These are phyloP conservation scores for Colletotrichum abscissum DNA, from an alignment of 2,329 filamentous ascomycete genomes.

Conservation along the genomic window DNA sequence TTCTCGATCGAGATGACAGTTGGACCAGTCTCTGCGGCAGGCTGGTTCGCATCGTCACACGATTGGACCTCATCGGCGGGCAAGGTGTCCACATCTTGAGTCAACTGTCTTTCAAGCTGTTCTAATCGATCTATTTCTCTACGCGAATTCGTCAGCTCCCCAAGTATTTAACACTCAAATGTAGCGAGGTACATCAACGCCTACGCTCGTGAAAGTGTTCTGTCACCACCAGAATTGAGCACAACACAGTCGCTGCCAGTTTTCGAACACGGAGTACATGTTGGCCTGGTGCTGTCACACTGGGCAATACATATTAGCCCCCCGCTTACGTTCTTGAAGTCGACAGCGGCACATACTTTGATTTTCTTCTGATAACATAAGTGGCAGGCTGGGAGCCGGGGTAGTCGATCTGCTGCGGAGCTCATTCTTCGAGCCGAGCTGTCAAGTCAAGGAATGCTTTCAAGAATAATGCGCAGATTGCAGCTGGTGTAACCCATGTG, in stretches of 20 bases:
- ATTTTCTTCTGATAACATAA: slow-evolving; percentile 34
- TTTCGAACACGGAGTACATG: slow-evolving; percentile 42
- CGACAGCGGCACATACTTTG: slow-evolving; percentile 9
- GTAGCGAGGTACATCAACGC: too few species aligned
- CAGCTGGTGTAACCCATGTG: neutral
- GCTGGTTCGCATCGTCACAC: too few species aligned
- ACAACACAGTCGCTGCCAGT: slow-evolving; percentile 42
- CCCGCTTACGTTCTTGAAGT: neutral
- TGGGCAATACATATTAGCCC: neutral
- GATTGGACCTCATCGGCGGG: too few species aligned
- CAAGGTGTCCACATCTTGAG: too few species aligned
- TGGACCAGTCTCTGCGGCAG: too few species aligned
- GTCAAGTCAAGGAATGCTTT: neutral
- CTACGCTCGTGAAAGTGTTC: slow-evolving; percentile 39
- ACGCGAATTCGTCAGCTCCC: too few species aligned
- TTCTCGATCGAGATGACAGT: too few species aligned
- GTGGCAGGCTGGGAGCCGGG: slow-evolving; percentile 30
- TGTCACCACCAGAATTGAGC: slow-evolving; percentile 38
- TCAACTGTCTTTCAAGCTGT: too few species aligned
- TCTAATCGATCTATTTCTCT: too few species aligned
- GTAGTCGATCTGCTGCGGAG: neutral
- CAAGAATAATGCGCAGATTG: too few species aligned
- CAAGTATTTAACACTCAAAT: too few species aligned
- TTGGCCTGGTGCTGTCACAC: slow-evolving; percentile 45
- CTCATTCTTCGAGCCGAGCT: slow-evolving; percentile 7